phyloP scores from a whole-genome alignment of 2,329 filamentous ascomycete genomes.

The Tolypocladium ophioglossoides region DNA sequence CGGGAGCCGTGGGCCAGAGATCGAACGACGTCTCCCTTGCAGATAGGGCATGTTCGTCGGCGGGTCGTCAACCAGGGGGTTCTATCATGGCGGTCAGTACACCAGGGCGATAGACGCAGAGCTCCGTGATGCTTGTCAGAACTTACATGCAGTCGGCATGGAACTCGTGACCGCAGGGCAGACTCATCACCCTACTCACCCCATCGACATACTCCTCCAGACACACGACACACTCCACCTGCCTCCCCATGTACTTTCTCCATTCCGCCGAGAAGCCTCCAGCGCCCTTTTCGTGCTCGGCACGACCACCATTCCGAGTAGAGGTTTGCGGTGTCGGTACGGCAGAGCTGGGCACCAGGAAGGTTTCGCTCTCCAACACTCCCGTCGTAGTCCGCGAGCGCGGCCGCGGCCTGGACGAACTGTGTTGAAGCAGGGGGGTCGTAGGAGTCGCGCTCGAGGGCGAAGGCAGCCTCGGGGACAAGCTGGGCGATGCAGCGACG shows the following conservation, averaged over 20 bases:
- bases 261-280: slow-evolving; percentile 37
- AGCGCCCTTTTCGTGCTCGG: slow-evolving; percentile 38
- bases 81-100: slow-evolving; percentile 33
- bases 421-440: slow-evolving; percentile 66
- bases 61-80: slow-evolving; percentile 95
- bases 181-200: slow-evolving; percentile 88
- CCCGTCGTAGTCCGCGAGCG: slow-evolving; percentile 56
- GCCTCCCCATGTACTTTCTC: slow-evolving; percentile 56
- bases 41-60: slow-evolving; percentile 94
- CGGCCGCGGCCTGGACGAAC: slow-evolving; percentile 43
- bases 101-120: neutral
- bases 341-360: slow-evolving; percentile 31
- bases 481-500: slow-evolving; percentile 48
- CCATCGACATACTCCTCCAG: slow-evolving; percentile 94
- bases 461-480: slow-evolving; percentile 49
- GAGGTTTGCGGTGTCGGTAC: slow-evolving; percentile 25
- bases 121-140: neutral
- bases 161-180: slow-evolving; percentile 96
- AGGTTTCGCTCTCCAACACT: slow-evolving; percentile 38
- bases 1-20: slow-evolving; percentile 46
- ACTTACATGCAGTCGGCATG: slow-evolving; percentile 98
- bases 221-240: slow-evolving; percentile 90
- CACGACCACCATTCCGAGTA: slow-evolving; percentile 17
- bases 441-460: slow-evolving; percentile 58
- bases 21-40: slow-evolving; percentile 89